phyloP scores from a whole-genome alignment of 2,329 filamentous ascomycete species.

The Exophiala aquamarina region DNA sequence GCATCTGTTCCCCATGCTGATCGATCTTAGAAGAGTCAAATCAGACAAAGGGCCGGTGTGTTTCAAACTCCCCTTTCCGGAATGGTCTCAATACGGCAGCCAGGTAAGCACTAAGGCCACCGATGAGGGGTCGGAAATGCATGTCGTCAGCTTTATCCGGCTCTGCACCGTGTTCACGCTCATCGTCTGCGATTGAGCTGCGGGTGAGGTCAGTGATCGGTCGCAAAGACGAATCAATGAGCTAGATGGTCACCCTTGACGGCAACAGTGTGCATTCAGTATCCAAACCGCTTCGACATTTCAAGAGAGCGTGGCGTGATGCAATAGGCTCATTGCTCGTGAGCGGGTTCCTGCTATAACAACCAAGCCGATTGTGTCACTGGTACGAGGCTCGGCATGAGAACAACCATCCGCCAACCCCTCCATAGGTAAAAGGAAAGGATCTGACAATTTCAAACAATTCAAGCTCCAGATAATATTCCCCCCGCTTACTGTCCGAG shows the following conservation, averaged over 20 bases:
- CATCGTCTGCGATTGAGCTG: constrained; percentile 6
- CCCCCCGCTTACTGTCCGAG: constrained; percentile 13
- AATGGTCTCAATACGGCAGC: constrained; percentile 8
- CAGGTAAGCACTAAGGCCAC: constrained; percentile 21
- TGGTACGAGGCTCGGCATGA: too few relatives aligned
- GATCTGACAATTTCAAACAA: background rate
- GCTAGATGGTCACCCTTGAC: constrained; percentile 1
- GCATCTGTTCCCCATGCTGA: constrained; percentile 7
- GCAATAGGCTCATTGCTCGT: constrained; percentile 16
- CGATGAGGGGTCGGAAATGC: constrained; percentile 15
- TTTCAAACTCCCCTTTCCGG: constrained; percentile 13
- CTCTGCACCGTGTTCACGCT: constrained; percentile 9
- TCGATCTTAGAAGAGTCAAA: constrained; percentile 15
- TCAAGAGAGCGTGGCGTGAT: constrained; percentile 19
- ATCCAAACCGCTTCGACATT: constrained; percentile 9
- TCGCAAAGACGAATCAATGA: constrained; percentile 11
- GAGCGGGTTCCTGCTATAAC: constrained; percentile 2
- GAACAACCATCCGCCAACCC: background rate
- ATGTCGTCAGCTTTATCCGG: constrained; percentile 15
- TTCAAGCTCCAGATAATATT: constrained; percentile 3
- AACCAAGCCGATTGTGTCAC: background rate
- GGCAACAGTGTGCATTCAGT: constrained; percentile 2
- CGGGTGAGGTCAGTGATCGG: background rate
- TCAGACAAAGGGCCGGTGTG: constrained; percentile 3
- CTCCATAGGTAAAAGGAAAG: too few relatives aligned